Percentiles rank a stretch among this genome's conserved stretches.
phyloP scores from a whole-genome alignment of 805 yeast genomes.

The Ogataea dorogensis region DNA sequence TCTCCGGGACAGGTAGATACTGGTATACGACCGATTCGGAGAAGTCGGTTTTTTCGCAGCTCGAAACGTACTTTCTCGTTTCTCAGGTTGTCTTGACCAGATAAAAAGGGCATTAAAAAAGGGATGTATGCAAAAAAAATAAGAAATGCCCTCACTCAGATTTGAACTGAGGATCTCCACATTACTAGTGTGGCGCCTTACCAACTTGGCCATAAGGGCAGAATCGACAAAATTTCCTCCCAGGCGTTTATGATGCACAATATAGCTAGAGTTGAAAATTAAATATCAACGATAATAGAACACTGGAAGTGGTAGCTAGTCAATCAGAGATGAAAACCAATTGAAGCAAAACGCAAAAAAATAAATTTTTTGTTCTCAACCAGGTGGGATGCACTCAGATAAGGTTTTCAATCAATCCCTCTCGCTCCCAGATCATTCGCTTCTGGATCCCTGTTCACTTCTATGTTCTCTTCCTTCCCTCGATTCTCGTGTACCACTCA shows the following conservation, averaged over 20 bases:
- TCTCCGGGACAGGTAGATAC: constrained; percentile 24
- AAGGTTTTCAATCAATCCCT: too few species aligned
- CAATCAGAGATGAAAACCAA: too few species aligned
- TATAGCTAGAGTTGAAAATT: neutral
- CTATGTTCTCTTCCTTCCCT: neutral
- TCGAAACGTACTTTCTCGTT: constrained; percentile 7
- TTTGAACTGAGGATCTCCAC: constrained; percentile 37
- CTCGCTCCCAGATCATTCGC: too few species aligned
- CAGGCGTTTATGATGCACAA: too few species aligned
- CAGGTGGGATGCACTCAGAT: neutral
- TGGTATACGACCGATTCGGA: constrained; percentile 45
- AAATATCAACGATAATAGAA: constrained; percentile 1
- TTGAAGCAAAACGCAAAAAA: too few species aligned
- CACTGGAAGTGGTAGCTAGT: too few species aligned
- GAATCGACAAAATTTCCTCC: constrained; percentile 1
- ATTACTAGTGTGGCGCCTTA: constrained; percentile 38
- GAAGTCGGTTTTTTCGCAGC: constrained; percentile 31
- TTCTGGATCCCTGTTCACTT: neutral
- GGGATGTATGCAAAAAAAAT: constrained; percentile 14
- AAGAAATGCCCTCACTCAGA: constrained; percentile 33
- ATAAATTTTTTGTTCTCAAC: neutral
- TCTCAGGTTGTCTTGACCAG: constrained; percentile 6
- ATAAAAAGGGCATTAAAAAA: constrained; percentile 9
- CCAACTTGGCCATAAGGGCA: constrained; percentile 37
- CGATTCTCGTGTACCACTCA: constrained; percentile 9